A percentile compares a stretch with the other conserved stretches of the same genome.
These are phyloP conservation scores for Dothidotthia symphoricarpi DNA, from an alignment of 2,329 filamentous ascomycete species.

Conservation along the genomic window DNA sequence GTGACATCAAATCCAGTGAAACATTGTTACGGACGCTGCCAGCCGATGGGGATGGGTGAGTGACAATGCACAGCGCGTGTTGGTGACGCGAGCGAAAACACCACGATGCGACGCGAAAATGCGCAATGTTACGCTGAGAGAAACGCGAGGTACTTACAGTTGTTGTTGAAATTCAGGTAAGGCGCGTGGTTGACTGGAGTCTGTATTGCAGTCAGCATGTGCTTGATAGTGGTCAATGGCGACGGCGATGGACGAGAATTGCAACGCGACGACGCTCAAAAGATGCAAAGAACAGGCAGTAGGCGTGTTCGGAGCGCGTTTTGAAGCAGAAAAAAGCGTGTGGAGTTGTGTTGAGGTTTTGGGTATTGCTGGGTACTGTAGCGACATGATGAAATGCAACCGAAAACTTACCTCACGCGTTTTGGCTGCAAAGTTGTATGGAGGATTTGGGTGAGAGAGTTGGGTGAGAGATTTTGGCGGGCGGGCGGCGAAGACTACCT, in stretches of 20 bases:
- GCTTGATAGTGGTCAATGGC: slow-evolving; percentile 15
- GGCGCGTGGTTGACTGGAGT: slow-evolving; percentile 23
- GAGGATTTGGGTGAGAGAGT: slow-evolving; percentile 16
- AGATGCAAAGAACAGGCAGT: slow-evolving; percentile 31
- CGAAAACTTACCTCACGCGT: slow-evolving; percentile 36
- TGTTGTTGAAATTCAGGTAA: slow-evolving; percentile 16
- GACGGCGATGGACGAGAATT: slow-evolving; percentile 32
- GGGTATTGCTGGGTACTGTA: slow-evolving; percentile 21
- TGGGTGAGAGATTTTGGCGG: slow-evolving; percentile 12
- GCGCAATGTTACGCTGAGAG: slow-evolving; percentile 26
- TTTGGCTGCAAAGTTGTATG: slow-evolving; percentile 20
- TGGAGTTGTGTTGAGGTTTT: slow-evolving; percentile 31
- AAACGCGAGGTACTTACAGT: slow-evolving; percentile 32
- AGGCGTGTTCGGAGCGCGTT: slow-evolving; percentile 26
- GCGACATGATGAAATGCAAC: slow-evolving; percentile 19
- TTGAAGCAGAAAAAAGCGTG: slow-evolving; percentile 34
- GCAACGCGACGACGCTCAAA: slow-evolving; percentile 30
- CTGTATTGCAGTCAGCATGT: slow-evolving; percentile 36
- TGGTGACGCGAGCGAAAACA: slow-evolving; percentile 34
- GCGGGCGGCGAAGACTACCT: background rate
- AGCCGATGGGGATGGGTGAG: slow-evolving; percentile 14
- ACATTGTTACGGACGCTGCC: slow-evolving; percentile 5
- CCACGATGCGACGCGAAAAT: slow-evolving; percentile 25
- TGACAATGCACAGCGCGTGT: slow-evolving; percentile 24
- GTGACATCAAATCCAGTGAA: slow-evolving; percentile 5